A percentile compares a stretch with the other conserved stretches of the same genome.
Evolutionary conservation across 1,284 basidiomycete species (phyloP).

Genomic region (Trichosporon faecale): DNA sequence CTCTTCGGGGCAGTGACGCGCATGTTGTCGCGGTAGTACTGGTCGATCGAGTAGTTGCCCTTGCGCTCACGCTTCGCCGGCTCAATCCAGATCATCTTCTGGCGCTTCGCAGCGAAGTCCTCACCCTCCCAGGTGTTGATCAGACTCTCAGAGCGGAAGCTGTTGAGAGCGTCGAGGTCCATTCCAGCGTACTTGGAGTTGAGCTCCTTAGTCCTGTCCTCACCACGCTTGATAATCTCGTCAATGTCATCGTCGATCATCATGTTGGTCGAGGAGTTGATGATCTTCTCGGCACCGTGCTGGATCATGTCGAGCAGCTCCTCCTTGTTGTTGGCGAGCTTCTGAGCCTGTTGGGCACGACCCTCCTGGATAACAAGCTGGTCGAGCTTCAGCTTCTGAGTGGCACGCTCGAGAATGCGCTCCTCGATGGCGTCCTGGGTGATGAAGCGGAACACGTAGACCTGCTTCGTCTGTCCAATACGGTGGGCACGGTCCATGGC

Average conservation of each 20-base stretch:
- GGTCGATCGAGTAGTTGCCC: constrained; percentile 90
- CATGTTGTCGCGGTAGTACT: constrained; percentile 90
- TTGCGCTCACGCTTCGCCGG: constrained; percentile 95
- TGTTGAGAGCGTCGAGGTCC: constrained; percentile 91
- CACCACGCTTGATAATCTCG: constrained; percentile 85
- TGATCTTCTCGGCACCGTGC: constrained; percentile 95
- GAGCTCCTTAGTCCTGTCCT: constrained; percentile 83
- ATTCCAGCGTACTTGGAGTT: constrained; percentile 90
- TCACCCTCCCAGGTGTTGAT: constrained; percentile 96
- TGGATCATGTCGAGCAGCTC: constrained; percentile 98
- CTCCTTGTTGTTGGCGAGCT: constrained; percentile 79
- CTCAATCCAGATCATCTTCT: constrained; percentile 74
- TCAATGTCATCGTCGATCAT: constrained; percentile 91
- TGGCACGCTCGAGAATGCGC: constrained; percentile 92
- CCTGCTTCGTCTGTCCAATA: constrained; percentile 98
- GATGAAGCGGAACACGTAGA: constrained; percentile 96
- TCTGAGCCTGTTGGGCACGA: constrained; percentile 57
- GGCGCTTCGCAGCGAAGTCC: constrained; percentile 69
- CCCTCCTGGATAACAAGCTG: constrained; percentile 98
- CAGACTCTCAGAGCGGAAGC: constrained; percentile 86
- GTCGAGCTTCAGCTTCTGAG: constrained; percentile 92
- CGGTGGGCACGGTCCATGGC: constrained; percentile 99
- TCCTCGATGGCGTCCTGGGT: constrained; percentile 96
- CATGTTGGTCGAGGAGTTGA: constrained; percentile 66
- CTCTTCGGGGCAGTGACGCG: constrained; percentile 64